Conservation (phyloP, 257 asterid species). For the Penstemon eatonii region DNA sequence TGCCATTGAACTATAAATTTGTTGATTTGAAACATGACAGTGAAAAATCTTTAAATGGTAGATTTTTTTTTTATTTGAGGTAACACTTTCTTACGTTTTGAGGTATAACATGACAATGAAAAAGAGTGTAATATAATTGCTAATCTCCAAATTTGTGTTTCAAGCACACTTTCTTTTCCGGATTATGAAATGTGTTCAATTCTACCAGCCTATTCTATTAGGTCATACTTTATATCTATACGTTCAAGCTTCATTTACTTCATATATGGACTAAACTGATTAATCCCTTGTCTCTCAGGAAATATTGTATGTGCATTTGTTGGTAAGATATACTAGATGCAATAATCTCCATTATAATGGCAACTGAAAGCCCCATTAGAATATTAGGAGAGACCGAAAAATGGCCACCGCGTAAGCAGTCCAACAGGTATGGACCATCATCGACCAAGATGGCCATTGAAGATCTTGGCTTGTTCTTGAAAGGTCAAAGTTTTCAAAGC, state of each 20-base stretch:
- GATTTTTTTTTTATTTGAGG: too few species aligned
- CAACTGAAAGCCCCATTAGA: constrained; percentile 48
- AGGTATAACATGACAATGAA: too few species aligned
- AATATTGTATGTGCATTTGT: not conserved
- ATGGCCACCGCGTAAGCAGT: constrained; percentile 35
- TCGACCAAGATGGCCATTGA: constrained; percentile 36
- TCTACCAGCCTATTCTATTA: not conserved
- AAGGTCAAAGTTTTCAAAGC: constrained; percentile 36
- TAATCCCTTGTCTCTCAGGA: constrained; percentile 26
- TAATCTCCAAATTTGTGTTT: not conserved
- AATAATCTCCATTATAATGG: constrained; percentile 32
- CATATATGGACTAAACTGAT: constrained; percentile 2
- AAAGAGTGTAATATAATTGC: not conserved
- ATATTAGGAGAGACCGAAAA: constrained; percentile 35
- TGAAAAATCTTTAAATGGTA: too few species aligned
- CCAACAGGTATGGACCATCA: constrained; percentile 34
- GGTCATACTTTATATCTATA: not conserved
- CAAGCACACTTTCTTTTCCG: not conserved
- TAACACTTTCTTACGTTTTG: too few species aligned
- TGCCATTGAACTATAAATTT: not conserved
- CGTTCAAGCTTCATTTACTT: constrained; percentile 10
- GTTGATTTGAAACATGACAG: too few species aligned
- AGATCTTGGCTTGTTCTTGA: constrained; percentile 40
- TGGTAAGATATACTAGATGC: constrained; percentile 16
- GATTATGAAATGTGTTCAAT: constrained; percentile 7